Percentiles rank a stretch among this genome's conserved stretches.
Evolutionary conservation across 192 early-diverging fungal genomes (phyloP).

Genomic region (Coemansia sp.): DNA sequence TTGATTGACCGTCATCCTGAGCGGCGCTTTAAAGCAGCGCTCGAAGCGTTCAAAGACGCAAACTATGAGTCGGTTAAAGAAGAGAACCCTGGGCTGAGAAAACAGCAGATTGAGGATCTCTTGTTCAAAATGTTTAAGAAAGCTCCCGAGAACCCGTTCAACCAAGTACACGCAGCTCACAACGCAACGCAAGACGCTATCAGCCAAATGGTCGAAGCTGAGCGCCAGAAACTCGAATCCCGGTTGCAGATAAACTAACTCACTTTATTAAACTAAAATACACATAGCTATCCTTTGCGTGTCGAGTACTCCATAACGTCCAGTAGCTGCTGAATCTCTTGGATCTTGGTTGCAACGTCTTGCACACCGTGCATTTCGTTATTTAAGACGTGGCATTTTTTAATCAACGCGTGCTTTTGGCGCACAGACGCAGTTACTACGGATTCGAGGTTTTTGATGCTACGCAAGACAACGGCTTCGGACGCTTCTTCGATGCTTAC

Average conservation of each 20-base stretch:
- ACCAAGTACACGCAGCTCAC: slow-evolving; percentile 70
- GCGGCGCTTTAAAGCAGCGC: slow-evolving; percentile 78
- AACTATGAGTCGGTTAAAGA: slow-evolving; percentile 71
- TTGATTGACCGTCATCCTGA: slow-evolving; percentile 87
- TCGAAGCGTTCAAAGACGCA: slow-evolving; percentile 66
- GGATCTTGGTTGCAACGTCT: slow-evolving; percentile 12
- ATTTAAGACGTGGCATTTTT: slow-evolving; percentile 30
- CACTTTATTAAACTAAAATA: neutral
- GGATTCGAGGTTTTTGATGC: slow-evolving; percentile 27
- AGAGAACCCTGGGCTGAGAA: slow-evolving; percentile 78
- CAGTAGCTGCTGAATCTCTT: slow-evolving; percentile 42
- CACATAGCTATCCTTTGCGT: slow-evolving; percentile 16
- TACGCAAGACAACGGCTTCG: slow-evolving; percentile 24
- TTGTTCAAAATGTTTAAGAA: slow-evolving; percentile 78
- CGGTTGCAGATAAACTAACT: slow-evolving; percentile 24
- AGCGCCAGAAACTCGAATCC: slow-evolving; percentile 43
- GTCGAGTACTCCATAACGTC: slow-evolving; percentile 49
- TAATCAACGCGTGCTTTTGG: slow-evolving; percentile 28
- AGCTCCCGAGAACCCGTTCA: slow-evolving; percentile 76
- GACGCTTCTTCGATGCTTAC: slow-evolving; percentile 32
- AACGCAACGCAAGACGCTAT: slow-evolving; percentile 70
- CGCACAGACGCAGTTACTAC: slow-evolving; percentile 17
- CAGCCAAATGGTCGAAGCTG: slow-evolving; percentile 48
- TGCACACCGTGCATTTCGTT: slow-evolving; percentile 23
- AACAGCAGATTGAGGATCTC: slow-evolving; percentile 75